phyloP scores from a whole-genome alignment of 2,329 filamentous ascomycete genomes.

The Cytospora piceae region DNA sequence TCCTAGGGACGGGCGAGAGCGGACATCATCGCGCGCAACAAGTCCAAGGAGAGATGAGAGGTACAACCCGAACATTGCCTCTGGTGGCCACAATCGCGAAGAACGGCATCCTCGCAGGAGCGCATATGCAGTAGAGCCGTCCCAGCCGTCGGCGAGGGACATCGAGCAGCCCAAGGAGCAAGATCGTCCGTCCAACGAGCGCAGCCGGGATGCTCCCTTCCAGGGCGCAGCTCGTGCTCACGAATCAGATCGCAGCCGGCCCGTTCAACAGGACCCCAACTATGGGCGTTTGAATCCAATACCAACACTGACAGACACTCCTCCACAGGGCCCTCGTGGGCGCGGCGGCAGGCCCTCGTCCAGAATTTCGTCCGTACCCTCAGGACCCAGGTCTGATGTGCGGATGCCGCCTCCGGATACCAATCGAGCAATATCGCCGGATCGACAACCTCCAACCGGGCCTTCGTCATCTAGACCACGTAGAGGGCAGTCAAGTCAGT shows the following conservation, averaged over 20 bases:
- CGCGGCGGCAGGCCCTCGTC: constrained; percentile 43
- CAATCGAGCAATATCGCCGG: constrained; percentile 49
- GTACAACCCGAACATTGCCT: constrained; percentile 38
- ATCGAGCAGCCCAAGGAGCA: constrained; percentile 36
- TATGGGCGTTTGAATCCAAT: constrained; percentile 65
- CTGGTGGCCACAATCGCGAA: constrained; percentile 48
- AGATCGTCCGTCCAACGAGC: constrained; percentile 38
- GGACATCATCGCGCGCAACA: constrained; percentile 45
- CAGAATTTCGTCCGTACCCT: constrained; percentile 40
- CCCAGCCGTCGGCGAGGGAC: constrained; percentile 30
- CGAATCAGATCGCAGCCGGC: constrained; percentile 55
- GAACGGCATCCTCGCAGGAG: constrained; percentile 48
- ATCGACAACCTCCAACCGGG: constrained; percentile 57
- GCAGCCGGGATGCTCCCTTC: constrained; percentile 48
- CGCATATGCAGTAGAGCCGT: constrained; percentile 19
- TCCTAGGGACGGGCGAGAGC: constrained; percentile 49
- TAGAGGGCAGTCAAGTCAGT: constrained; percentile 43
- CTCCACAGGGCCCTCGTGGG: constrained; percentile 60
- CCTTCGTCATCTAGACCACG: constrained; percentile 55
- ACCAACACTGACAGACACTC: constrained; percentile 46
- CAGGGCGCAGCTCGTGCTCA: constrained; percentile 43
- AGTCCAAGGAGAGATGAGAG: constrained; percentile 56
- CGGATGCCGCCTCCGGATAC: constrained; percentile 47
- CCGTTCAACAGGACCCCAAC: constrained; percentile 61
- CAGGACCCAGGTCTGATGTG: constrained; percentile 47